Conservation (phyloP, 164 flowering plant genomes). For the Cinnamomum chago region DNA sequence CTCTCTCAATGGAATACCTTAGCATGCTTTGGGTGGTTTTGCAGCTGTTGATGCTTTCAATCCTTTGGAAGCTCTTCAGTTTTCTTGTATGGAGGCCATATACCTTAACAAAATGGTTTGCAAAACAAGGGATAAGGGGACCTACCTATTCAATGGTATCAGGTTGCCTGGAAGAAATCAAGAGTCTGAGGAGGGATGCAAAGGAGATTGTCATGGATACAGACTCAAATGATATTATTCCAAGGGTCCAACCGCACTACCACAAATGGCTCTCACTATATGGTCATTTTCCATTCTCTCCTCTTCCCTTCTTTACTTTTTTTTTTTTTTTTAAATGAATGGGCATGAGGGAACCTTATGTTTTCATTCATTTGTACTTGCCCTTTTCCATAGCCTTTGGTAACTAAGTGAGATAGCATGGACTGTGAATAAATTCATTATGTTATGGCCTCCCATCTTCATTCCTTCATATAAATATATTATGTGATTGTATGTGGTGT, state of each 20-base stretch:
- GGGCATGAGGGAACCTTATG: neutral
- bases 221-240: neutral
- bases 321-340: neutral
- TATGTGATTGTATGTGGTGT: too few species aligned
- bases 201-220: neutral
- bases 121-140: constrained; percentile 1
- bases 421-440: neutral
- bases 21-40: neutral
- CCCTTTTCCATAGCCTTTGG: neutral
- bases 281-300: neutral
- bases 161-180: constrained; percentile 5
- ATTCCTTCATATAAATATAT: too few species aligned
- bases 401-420: neutral
- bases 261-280: constrained; percentile 1
- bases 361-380: neutral
- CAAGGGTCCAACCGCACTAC: neutral
- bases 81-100: neutral
- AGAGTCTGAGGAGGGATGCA: neutral
- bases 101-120: neutral
- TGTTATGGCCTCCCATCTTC: too few species aligned
- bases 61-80: neutral
- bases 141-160: neutral
- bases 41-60: neutral
- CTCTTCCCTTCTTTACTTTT: neutral
- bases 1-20: neutral